Evolutionary conservation across 176 grass and related monocot species (phyloP).

Genomic region (Aegilops longissima): DNA sequence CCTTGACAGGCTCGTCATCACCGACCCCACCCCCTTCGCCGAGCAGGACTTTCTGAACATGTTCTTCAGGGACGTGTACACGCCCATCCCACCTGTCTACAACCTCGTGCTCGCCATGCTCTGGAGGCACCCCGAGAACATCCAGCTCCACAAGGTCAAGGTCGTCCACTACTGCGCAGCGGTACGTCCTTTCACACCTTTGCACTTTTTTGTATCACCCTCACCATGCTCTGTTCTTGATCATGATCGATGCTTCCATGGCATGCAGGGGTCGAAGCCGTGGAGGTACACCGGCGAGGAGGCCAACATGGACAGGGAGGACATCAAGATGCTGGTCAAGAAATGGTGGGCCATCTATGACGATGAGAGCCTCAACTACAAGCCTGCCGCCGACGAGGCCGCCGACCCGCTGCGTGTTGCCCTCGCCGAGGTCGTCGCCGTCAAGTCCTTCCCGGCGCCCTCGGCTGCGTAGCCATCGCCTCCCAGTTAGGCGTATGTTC

Average conservation of each 20-base stretch:
- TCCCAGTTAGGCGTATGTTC: not conserved
- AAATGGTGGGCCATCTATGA: constrained; percentile 68
- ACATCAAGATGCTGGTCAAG: constrained; percentile 62
- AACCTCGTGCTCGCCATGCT: constrained; percentile 90
- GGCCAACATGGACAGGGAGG: constrained; percentile 70
- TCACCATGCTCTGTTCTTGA: too few relatives aligned
- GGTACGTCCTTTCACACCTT: constrained; percentile 18
- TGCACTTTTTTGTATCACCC: too few relatives aligned
- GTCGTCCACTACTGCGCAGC: constrained; percentile 90
- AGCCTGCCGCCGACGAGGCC: not conserved
- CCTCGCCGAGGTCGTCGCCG: constrained; percentile 17
- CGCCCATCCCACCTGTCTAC: constrained; percentile 54
- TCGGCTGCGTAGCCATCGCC: constrained; percentile 47
- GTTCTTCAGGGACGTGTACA: constrained; percentile 67
- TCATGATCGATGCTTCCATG: not conserved
- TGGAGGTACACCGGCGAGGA: constrained; percentile 80
- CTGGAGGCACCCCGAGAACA: constrained; percentile 78
- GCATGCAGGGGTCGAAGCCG: constrained; percentile 62
- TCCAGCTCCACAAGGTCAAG: constrained; percentile 63
- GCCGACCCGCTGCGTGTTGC: constrained; percentile 30
- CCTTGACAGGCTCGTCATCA: constrained; percentile 34
- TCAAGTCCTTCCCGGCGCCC: constrained; percentile 41
- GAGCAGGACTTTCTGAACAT: constrained; percentile 90
- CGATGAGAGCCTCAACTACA: constrained; percentile 61
- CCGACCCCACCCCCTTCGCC: constrained; percentile 60